Base-by-base conservation (phyloP, 495 filamentous ascomycete genomes). In the Massariosphaeria phaeospora region DNA sequence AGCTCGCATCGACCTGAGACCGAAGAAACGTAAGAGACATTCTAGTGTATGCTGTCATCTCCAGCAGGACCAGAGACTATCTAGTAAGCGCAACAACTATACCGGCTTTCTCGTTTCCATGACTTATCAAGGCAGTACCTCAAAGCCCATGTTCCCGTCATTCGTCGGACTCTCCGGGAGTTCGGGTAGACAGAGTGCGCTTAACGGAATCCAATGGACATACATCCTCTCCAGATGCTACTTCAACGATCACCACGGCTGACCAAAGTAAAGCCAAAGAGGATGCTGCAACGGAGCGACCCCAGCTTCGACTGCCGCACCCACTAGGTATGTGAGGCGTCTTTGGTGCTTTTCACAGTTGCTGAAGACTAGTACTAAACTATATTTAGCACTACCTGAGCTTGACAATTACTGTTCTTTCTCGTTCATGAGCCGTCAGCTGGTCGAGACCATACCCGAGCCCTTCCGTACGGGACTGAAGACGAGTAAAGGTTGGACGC, bases 401-500 rank as follows among this genome's bases (percentile, higher is more conserved):
- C 18, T 20, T 40, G 18, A 6, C 15, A 20, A 13, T 6, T 40
- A 40, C 18, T 40, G 18, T 40, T 40, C 36, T 20, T 40, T 40
- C 36, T 40, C 36, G 15, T 40, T 40, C 18, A 20, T 20, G 36
- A 40, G 36, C 36, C 36, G 36, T 40, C 12, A 40, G 36, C 11
- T 20, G 15, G 36, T 40, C 12, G 18, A 40, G 7, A 13, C 18
- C 7, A 40, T 40, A 40, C 36, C 36, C 18, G 36, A 40, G 36
- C 36, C 36, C 36, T 40, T 40, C 18, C 18, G 18, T 20, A 40
- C 36, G 36, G 18, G 36, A 40, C 15, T 40, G 36, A 40, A 17
- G 36, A 20, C 36, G 11, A 40, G 36, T 20, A 40, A 40, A 40
- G 18, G 36, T 40, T 40, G 36, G 36, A 40, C 36, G 18, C 36